These are phyloP conservation scores for Podaxis rugospora DNA, from an alignment of 768 basidiomycete genomes.

Conservation along the genomic window DNA sequence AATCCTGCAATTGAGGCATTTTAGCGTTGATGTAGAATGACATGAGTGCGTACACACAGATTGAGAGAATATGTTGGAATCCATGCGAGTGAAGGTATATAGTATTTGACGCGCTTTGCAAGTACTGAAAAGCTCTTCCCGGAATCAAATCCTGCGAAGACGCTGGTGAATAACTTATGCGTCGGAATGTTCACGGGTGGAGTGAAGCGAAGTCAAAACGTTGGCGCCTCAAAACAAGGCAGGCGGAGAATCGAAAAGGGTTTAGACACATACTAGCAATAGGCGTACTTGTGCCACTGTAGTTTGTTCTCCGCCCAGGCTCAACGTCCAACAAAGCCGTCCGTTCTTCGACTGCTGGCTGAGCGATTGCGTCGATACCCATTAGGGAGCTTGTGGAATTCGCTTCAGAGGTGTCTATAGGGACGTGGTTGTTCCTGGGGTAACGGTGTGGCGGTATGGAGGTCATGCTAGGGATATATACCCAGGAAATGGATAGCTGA, in stretches of 20 bases:
- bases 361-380: conserved; percentile 27
- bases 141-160: conserved; percentile 10
- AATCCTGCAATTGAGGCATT: conserved; percentile 21
- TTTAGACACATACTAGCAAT: conserved; percentile 18
- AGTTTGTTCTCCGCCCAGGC: conserved; percentile 14
- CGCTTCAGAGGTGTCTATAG: conserved; percentile 15
- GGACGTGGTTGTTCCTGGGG: background rate
- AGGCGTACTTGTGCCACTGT: conserved; percentile 22
- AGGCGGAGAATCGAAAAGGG: conserved; percentile 11
- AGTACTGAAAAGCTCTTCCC: conserved; percentile 27
- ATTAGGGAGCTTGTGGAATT: conserved; percentile 30
- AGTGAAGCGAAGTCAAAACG: background rate
- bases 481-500: background rate
- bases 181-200: background rate
- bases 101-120: conserved; percentile 58
- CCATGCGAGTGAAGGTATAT: conserved; percentile 75
- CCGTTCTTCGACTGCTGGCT: conserved; percentile 24
- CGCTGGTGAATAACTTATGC: background rate
- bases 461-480: conserved; percentile 2
- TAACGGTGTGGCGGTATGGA: conserved; percentile 1
- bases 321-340: conserved; percentile 30
- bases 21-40: background rate
- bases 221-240: background rate
- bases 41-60: conserved; percentile 40
- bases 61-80: conserved; percentile 72